A percentile compares a stretch with the other conserved stretches of the same genome.
Evolutionary conservation across 495 filamentous ascomycete species (phyloP).

Genomic region (Lasiosphaeria ovina): DNA sequence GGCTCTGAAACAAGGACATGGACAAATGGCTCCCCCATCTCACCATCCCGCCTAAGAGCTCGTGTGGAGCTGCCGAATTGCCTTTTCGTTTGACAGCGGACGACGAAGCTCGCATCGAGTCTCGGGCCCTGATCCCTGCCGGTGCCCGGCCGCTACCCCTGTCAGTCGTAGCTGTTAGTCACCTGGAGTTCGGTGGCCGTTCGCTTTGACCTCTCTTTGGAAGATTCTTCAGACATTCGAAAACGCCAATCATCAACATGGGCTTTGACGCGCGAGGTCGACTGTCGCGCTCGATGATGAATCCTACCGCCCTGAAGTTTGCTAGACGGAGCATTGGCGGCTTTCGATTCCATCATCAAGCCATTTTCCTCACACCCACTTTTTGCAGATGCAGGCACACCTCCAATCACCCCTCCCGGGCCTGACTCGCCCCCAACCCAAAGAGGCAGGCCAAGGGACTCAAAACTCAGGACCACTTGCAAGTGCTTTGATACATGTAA

Average conservation of each 20-base stretch:
- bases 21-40: background rate
- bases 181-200: constrained; percentile 12
- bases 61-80: constrained; percentile 8
- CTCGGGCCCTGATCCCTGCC: constrained; percentile 22
- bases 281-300: background rate
- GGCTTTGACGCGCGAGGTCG: background rate
- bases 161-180: background rate
- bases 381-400: background rate
- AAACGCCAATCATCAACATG: constrained; percentile 27
- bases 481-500: background rate
- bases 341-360: constrained; percentile 26
- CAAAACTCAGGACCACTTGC: background rate
- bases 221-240: constrained; percentile 37
- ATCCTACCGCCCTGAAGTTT: constrained; percentile 1
- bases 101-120: constrained; percentile 13
- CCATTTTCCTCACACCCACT: constrained; percentile 8
- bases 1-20: background rate
- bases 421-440: background rate
- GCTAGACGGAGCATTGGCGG: constrained; percentile 16
- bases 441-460: background rate
- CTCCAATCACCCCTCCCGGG: background rate
- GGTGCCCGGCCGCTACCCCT: background rate
- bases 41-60: background rate
- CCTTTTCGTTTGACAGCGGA: constrained; percentile 9
- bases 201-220: constrained; percentile 34